A percentile compares a stretch with the other conserved stretches of the same genome.
Evolutionary conservation across 768 basidiomycete species (phyloP).

Genomic region (Suillus placidus): DNA sequence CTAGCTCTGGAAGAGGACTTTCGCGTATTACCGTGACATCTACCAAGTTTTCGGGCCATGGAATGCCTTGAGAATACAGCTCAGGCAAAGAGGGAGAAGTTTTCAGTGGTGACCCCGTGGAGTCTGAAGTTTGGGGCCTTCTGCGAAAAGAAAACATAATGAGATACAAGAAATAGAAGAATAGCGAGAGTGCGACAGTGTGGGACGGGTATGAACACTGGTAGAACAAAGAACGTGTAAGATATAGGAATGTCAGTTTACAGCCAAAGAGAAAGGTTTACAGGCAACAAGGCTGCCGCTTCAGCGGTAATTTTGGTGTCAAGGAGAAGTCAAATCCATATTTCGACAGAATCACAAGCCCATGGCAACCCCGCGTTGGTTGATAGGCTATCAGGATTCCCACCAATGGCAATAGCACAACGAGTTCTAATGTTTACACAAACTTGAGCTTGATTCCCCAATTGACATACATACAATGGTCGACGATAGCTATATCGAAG

Average conservation of each 20-base stretch:
- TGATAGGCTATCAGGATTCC: neutral
- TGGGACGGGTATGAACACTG: constrained; percentile 9
- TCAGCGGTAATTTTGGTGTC: constrained; percentile 15
- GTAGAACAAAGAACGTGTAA: constrained; percentile 29
- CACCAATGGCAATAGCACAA: neutral
- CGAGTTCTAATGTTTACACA: neutral
- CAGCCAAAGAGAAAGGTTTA: constrained; percentile 19
- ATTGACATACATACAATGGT: constrained; percentile 35
- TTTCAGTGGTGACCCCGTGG: constrained; percentile 50
- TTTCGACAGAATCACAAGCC: constrained; percentile 2
- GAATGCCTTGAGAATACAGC: constrained; percentile 71
- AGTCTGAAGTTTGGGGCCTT: constrained; percentile 53
- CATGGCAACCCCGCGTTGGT: neutral
- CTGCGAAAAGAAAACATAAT: constrained; percentile 79
- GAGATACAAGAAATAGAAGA: constrained; percentile 24
- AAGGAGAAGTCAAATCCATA: constrained; percentile 21
- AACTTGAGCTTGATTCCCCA: constrained; percentile 20
- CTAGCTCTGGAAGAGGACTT: constrained; percentile 33
- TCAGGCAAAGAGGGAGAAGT: constrained; percentile 84
- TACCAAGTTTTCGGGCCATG: constrained; percentile 84
- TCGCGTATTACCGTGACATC: constrained; percentile 69
- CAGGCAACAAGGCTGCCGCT: constrained; percentile 6
- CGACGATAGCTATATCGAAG: constrained; percentile 22
- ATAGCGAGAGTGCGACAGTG: constrained; percentile 19
- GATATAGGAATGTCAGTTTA: constrained; percentile 8